These are phyloP conservation scores for Podosphaera xanthii DNA, from an alignment of 2,329 filamentous ascomycete species.

Conservation along the genomic window DNA sequence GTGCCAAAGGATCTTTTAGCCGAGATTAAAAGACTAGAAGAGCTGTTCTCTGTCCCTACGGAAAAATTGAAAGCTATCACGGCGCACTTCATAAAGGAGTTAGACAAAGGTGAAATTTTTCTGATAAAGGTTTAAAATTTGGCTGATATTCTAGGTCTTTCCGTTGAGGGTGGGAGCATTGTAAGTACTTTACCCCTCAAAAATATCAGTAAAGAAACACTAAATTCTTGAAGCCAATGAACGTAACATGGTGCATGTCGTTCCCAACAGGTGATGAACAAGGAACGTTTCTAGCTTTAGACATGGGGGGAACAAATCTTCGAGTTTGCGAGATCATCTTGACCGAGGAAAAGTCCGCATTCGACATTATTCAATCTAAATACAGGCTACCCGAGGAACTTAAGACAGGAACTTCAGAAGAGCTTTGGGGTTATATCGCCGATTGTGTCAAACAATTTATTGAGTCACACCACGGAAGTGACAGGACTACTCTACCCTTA, in stretches of 20 bases:
- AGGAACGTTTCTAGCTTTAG: constrained; percentile 70
- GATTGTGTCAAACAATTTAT: constrained; percentile 83
- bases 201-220: neutral
- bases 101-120: constrained; percentile 47
- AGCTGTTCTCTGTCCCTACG: constrained; percentile 56
- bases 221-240: constrained; percentile 52
- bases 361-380: constrained; percentile 89
- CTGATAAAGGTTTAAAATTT: neutral
- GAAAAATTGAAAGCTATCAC: constrained; percentile 76
- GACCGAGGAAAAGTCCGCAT: constrained; percentile 69
- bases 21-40: constrained; percentile 68
- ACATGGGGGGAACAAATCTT: constrained; percentile 92
- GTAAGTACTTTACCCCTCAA: constrained; percentile 28
- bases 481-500: constrained; percentile 46
- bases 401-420: constrained; percentile 61
- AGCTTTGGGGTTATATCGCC: constrained; percentile 88
- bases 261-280: constrained; percentile 73
- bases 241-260: constrained; percentile 86
- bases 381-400: constrained; percentile 87
- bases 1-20: constrained; percentile 62
- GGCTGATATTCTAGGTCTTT: constrained; percentile 36
- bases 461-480: constrained; percentile 53
- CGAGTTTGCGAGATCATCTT: constrained; percentile 85
- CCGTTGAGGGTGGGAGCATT: constrained; percentile 75
- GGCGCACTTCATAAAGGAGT: constrained; percentile 68